Evolutionary conservation across 331 rosid species (phyloP).

Genomic region (Quercus phellos): DNA sequence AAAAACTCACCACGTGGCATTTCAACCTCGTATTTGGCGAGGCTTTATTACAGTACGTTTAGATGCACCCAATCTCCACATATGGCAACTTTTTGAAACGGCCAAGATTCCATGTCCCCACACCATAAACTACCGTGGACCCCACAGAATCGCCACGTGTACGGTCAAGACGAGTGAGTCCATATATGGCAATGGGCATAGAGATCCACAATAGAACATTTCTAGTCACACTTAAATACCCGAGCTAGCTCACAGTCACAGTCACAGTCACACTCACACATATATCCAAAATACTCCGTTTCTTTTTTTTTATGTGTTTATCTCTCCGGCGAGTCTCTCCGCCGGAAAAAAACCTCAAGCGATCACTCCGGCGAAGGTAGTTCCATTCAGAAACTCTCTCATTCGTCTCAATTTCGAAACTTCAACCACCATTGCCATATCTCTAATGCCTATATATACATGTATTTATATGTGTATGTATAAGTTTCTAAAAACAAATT

Average conservation of each 20-base stretch:
- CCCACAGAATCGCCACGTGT: conserved; percentile 19
- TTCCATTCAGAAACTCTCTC: not conserved
- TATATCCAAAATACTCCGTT: not conserved
- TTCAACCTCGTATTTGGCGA: not conserved
- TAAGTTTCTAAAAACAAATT: not conserved
- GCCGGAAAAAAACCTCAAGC: conserved; percentile 29
- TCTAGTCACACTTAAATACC: conserved; percentile 4
- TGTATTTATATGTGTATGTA: not conserved
- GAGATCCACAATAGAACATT: conserved; percentile 4
- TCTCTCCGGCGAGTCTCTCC: conserved; percentile 11
- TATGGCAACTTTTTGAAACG: not conserved
- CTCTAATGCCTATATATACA: not conserved
- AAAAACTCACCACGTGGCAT: not conserved
- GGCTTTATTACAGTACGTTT: not conserved
- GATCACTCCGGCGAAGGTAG: conserved; percentile 29
- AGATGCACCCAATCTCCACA: not conserved
- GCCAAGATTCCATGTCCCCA: not conserved
- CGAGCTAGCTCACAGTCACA: conserved; percentile 23
- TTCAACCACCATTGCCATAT: conserved; percentile 5
- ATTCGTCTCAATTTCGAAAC: conserved; percentile 7
- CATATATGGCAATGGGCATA: too few relatives aligned
- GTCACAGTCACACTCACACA: too few relatives aligned
- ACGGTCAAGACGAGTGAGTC: not conserved
- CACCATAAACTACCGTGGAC: not conserved
- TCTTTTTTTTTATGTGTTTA: not conserved